phyloP scores from a whole-genome alignment of 2,329 filamentous ascomycete genomes.

The Cylindrodendrum hubeiense region DNA sequence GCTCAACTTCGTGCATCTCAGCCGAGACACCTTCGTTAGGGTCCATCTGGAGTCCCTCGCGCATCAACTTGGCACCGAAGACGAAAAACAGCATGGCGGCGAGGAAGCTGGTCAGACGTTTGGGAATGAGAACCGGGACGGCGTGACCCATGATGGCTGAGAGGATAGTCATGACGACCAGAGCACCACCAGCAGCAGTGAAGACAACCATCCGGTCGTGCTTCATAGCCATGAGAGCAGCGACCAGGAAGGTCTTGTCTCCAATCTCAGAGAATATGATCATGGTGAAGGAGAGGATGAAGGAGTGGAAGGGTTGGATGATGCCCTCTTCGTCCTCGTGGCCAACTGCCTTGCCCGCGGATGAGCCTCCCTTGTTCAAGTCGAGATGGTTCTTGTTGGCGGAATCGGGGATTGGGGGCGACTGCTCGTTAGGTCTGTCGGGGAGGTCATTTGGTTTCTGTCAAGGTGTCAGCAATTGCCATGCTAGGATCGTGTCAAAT shows the following conservation, averaged over 20 bases:
- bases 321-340: conserved; percentile 70
- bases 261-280: conserved; percentile 97
- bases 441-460: conserved; percentile 88
- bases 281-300: conserved; percentile 94
- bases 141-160: conserved; percentile 94
- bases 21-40: conserved; percentile 92
- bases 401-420: conserved; percentile 76
- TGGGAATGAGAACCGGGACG: conserved; percentile 89
- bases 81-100: conserved; percentile 89
- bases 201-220: conserved; percentile 95
- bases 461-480: conserved; percentile 32
- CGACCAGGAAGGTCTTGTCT: conserved; percentile 98
- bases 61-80: conserved; percentile 86
- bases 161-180: conserved; percentile 94
- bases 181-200: conserved; percentile 90
- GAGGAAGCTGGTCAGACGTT: conserved; percentile 89
- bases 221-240: conserved; percentile 99
- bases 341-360: conserved; percentile 36
- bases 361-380: conserved; percentile 45
- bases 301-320: conserved; percentile 88
- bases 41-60: conserved; percentile 90
- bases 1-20: conserved; percentile 97
- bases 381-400: conserved; percentile 75
- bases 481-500: background rate
- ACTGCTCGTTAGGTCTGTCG: conserved; percentile 79